phyloP scores from a whole-genome alignment of 2,329 filamentous ascomycete genomes.

The Whalleya microplaca region DNA sequence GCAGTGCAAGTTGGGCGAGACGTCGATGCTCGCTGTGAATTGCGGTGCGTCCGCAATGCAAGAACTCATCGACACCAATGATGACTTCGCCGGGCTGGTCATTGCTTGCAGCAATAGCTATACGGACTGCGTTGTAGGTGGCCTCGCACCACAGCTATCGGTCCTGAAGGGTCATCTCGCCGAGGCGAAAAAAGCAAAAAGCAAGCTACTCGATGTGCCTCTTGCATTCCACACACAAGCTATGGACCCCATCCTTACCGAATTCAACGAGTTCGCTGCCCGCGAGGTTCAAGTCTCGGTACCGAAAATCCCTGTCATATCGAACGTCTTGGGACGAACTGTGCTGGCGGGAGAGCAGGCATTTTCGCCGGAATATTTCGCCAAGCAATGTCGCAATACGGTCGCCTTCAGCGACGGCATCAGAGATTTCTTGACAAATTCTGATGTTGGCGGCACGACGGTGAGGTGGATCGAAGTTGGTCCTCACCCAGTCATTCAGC shows the following conservation, averaged over 20 bases:
- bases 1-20: constrained; percentile 4
- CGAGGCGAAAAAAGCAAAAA: constrained; percentile 2
- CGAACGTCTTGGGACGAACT: constrained; percentile 14
- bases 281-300: background rate
- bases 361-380: constrained; percentile 9
- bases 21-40: constrained; percentile 16
- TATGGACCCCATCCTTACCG: constrained; percentile 18
- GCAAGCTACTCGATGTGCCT: constrained; percentile 13
- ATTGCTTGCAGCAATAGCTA: constrained; percentile 20
- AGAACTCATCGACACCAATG: constrained; percentile 1
- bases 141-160: constrained; percentile 8
- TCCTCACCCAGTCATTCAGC: constrained; percentile 9
- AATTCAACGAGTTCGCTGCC: constrained; percentile 2
- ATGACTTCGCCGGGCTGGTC: background rate
- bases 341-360: constrained; percentile 5
- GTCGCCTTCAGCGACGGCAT: constrained; percentile 13
- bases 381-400: constrained; percentile 5
- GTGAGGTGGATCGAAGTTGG: constrained; percentile 11
- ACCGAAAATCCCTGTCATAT: constrained; percentile 18
- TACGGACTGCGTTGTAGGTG: constrained; percentile 20
- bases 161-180: constrained; percentile 3
- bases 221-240: constrained; percentile 15
- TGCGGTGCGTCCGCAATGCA: background rate
- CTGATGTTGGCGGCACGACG: background rate
- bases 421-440: background rate